A percentile compares a stretch with the other conserved stretches of the same genome.
phyloP scores from a whole-genome alignment of 208 protist genomes.

The Acanthamoeba sp. region DNA sequence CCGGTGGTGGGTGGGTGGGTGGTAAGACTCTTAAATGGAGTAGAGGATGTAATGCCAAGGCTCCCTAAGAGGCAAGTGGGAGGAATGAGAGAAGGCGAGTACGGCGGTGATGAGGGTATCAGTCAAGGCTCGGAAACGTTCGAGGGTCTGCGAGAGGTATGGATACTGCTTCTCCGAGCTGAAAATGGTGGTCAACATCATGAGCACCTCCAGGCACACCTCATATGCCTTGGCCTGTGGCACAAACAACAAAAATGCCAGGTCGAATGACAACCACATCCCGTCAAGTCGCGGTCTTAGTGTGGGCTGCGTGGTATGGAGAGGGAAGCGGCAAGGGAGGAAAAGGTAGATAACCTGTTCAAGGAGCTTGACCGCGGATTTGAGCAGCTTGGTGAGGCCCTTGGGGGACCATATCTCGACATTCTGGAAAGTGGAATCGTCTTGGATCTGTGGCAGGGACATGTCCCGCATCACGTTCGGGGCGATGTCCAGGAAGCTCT shows the following conservation, averaged over 20 bases:
- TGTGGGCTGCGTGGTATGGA: too few relatives aligned
- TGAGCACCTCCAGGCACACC: slow-evolving; percentile 63
- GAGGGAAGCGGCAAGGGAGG: not conserved
- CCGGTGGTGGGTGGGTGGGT: too few relatives aligned
- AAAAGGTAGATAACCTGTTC: not conserved
- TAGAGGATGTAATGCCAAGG: too few relatives aligned
- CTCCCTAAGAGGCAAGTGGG: too few relatives aligned
- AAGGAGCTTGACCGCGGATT: not conserved
- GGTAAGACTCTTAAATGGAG: too few relatives aligned
- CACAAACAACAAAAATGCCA: not conserved
- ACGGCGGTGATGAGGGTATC: slow-evolving; percentile 37
- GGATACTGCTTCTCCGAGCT: slow-evolving; percentile 43
- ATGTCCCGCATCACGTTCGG: slow-evolving; percentile 30
- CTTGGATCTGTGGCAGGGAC: not conserved
- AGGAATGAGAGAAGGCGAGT: not conserved
- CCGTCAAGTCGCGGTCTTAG: too few relatives aligned
- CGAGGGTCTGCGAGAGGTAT: slow-evolving; percentile 17
- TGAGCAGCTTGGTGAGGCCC: slow-evolving; percentile 30
- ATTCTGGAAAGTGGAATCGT: slow-evolving; percentile 28
- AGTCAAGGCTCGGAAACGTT: slow-evolving; percentile 10
- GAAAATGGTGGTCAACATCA: slow-evolving; percentile 60
- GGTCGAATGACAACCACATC: too few relatives aligned
- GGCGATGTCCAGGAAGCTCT: slow-evolving; percentile 28
- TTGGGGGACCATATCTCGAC: not conserved
- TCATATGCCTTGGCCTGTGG: slow-evolving; percentile 62